Percentiles rank a stretch among this genome's conserved stretches.
phyloP scores from a whole-genome alignment of 2,329 filamentous ascomycete genomes.

The Knoxdaviesia capensis region DNA sequence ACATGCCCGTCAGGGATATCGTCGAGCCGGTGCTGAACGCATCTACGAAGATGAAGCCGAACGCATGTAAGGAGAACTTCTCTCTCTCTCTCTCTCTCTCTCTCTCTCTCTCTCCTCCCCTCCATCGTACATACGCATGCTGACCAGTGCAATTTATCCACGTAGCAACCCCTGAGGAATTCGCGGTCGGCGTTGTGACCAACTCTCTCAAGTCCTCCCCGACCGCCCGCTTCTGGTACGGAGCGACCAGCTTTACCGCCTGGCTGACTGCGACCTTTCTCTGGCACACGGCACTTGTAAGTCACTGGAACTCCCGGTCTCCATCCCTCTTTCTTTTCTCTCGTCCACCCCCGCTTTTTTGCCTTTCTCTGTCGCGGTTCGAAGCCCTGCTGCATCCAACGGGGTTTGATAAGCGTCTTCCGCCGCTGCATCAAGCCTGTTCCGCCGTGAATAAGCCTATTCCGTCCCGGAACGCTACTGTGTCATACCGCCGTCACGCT shows the following conservation, averaged over 20 bases:
- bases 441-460: too few relatives aligned
- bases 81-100: too few relatives aligned
- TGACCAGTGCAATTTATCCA: too few relatives aligned
- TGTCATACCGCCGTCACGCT: too few relatives aligned
- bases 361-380: too few relatives aligned
- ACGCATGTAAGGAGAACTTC: not conserved
- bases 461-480: too few relatives aligned
- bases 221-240: not conserved
- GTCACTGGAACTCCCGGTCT: not conserved
- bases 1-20: constrained; percentile 5
- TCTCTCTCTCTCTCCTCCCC: too few relatives aligned
- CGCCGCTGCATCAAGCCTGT: too few relatives aligned
- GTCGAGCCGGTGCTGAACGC: constrained; percentile 6
- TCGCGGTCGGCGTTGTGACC: constrained; percentile 6
- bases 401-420: too few relatives aligned
- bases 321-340: not conserved
- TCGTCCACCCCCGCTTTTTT: too few relatives aligned
- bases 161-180: constrained; percentile 6
- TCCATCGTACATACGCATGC: too few relatives aligned
- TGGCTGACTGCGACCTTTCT: constrained; percentile 6
- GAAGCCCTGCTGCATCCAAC: too few relatives aligned
- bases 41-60: constrained; percentile 2
- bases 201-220: constrained; percentile 4
- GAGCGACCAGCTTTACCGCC: constrained; percentile 2
- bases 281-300: constrained; percentile 1